Conservation (phyloP, 129 eudicot genomes). For the Mikania micrantha region DNA sequence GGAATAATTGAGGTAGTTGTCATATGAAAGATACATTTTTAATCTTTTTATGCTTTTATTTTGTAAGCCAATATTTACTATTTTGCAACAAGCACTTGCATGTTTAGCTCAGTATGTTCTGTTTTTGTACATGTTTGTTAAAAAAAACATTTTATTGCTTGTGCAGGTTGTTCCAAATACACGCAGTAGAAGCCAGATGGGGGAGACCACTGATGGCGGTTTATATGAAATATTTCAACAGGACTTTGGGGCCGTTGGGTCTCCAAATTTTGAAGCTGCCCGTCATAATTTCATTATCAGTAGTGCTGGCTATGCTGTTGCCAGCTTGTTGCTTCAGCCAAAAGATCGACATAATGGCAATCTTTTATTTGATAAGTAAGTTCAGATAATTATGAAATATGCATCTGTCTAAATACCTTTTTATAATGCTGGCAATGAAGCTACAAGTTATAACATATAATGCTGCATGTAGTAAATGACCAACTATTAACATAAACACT, state of each 20-base stretch:
- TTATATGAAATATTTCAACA: slow-evolving; percentile 96
- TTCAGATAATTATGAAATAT: background rate
- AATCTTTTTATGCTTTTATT: background rate
- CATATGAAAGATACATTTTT: background rate
- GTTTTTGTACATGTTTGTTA: background rate
- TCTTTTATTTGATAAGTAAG: slow-evolving; percentile 91
- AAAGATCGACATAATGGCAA: slow-evolving; percentile 99
- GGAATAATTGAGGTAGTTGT: slow-evolving; percentile 89
- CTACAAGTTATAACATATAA: background rate
- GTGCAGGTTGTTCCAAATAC: slow-evolving; percentile 95
- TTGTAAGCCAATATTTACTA: background rate
- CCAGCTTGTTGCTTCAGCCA: slow-evolving; percentile 95
- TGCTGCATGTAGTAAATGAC: background rate
- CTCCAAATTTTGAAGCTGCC: slow-evolving; percentile 94
- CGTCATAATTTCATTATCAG: slow-evolving; percentile 87
- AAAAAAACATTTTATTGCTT: background rate
- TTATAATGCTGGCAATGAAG: background rate
- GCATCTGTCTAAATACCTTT: background rate
- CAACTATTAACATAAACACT: background rate
- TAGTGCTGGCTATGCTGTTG: slow-evolving; percentile 99
- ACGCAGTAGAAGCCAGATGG: slow-evolving; percentile 99
- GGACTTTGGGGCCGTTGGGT: slow-evolving; percentile 92
- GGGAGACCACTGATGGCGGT: slow-evolving; percentile 98
- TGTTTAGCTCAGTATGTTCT: background rate
- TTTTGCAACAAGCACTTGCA: background rate